Conservation (phyloP, 2,329 filamentous ascomycete species). For the Beauveria sp. region DNA sequence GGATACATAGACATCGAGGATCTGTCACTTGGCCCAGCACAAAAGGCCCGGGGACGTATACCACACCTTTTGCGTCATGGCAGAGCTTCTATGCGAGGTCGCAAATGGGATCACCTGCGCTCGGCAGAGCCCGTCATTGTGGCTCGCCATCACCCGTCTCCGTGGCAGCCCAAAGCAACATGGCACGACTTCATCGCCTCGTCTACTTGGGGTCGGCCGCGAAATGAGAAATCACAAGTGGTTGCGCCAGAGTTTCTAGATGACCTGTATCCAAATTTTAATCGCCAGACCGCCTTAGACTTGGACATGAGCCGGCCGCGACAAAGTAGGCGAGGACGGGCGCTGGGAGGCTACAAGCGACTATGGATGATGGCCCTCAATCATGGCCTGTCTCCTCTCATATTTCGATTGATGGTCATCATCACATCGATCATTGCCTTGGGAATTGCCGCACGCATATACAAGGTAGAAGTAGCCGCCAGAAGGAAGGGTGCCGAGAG, state of each 20-base stretch:
- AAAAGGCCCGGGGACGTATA: conserved; percentile 29
- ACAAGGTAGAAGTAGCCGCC: conserved; percentile 45
- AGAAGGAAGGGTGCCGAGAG: conserved; percentile 44
- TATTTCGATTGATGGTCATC: conserved; percentile 76
- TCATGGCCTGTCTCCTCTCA: conserved; percentile 76
- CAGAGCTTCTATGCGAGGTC: conserved; percentile 37
- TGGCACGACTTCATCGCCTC: conserved; percentile 49
- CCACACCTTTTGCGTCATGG: conserved; percentile 41
- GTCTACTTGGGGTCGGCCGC: conserved; percentile 41
- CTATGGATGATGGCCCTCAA: conserved; percentile 64
- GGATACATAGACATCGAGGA: conserved; percentile 38
- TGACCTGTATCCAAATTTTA: conserved; percentile 41
- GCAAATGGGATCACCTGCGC: conserved; percentile 54
- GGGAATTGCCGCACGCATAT: conserved; percentile 69
- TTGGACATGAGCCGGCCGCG: conserved; percentile 21
- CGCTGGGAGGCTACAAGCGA: conserved; percentile 39
- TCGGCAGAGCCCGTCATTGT: conserved; percentile 53
- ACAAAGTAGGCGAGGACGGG: conserved; percentile 23
- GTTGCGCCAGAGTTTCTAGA: conserved; percentile 38
- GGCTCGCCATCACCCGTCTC: conserved; percentile 35
- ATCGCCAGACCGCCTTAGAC: conserved; percentile 27
- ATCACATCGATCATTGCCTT: conserved; percentile 76
- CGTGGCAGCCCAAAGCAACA: conserved; percentile 33
- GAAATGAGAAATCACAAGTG: conserved; percentile 40
- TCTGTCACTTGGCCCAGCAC: conserved; percentile 26